Evolutionary conservation across 441 rosid genomes (phyloP), one percentile per base, ranked within the genome.

Genomic region (Syzygium syzygioides): DNA sequence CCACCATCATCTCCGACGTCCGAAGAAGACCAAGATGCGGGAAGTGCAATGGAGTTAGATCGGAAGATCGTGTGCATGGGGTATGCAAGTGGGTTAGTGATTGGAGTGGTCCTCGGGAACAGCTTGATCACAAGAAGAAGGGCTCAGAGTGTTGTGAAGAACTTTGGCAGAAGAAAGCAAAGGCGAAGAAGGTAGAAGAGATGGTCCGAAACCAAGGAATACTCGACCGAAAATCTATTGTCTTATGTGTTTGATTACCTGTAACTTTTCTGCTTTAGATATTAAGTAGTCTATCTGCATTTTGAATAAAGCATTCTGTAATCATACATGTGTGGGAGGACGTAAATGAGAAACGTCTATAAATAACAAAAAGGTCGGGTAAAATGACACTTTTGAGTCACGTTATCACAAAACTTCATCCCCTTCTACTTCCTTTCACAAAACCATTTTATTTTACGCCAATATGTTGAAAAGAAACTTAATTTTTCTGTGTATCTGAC

Each of bases 1-100:
- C 1, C 26, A 0, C 79, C 79, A 68, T 68, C 48, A 2, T 68
- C 79, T 0, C 0, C 26, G 0, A 19, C 1, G 0, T 32, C 19
- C 0, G 54, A 4, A 9, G 89, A 79, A 37, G 79, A 48, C 41
- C 34, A 10, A 50, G 56, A 71, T 3, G 48, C 0, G 0, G 28
- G 52, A 7, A 85, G 76, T 87, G 89, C 19, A n/a, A 14, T 20
- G 60, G 2, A 37, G 0, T 56, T 87, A 1, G 89, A 87, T 11
- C 87, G 88, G 89, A 87, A 34, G 23, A n/a, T 45, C 3, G 5
- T 79, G 45, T 10, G 25, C 85, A 66, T 87, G 37, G 87, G 90
- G 15, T 87, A 85, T 66, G 90, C 88, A 41, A 54, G 87, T 0
- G 92, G 90, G 54, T 8, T 79, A 20, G 57, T 87, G 15, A 34